phyloP scores from a whole-genome alignment of 2,329 filamentous ascomycete species.

The Apiospora aurea region DNA sequence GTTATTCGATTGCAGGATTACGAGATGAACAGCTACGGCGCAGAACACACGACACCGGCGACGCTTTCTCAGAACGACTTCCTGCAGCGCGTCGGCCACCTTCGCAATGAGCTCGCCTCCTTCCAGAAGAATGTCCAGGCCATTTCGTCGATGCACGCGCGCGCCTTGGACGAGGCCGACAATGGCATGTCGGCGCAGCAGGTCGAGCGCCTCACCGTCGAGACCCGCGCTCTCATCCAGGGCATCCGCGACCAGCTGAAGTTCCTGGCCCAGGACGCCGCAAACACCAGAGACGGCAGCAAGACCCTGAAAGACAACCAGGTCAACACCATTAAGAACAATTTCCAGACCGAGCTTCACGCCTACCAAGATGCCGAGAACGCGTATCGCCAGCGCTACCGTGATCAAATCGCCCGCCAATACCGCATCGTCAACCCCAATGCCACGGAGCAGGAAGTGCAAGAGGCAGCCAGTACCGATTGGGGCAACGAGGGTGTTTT shows the following conservation, averaged over 20 bases:
- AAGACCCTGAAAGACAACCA: slow-evolving; percentile 72
- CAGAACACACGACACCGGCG: slow-evolving; percentile 35
- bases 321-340: slow-evolving; percentile 71
- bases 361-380: slow-evolving; percentile 76
- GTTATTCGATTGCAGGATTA: slow-evolving; percentile 40
- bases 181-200: slow-evolving; percentile 56
- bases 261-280: slow-evolving; percentile 73
- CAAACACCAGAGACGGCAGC: slow-evolving; percentile 64
- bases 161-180: slow-evolving; percentile 72
- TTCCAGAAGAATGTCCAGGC: slow-evolving; percentile 72
- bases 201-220: slow-evolving; percentile 71
- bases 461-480: slow-evolving; percentile 71
- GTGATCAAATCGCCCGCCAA: slow-evolving; percentile 80
- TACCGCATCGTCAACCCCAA: slow-evolving; percentile 84
- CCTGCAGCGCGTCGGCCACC: slow-evolving; percentile 69
- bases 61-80: slow-evolving; percentile 71
- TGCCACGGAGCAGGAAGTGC: slow-evolving; percentile 76
- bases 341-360: slow-evolving; percentile 75
- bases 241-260: slow-evolving; percentile 82
- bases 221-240: slow-evolving; percentile 77
- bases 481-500: slow-evolving; percentile 84
- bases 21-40: slow-evolving; percentile 61
- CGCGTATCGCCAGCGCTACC: slow-evolving; percentile 73
- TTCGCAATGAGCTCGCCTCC: slow-evolving; percentile 71
- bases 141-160: slow-evolving; percentile 75